Conservation (phyloP, 140 eudicot genomes). For the Artemisia princeps region DNA sequence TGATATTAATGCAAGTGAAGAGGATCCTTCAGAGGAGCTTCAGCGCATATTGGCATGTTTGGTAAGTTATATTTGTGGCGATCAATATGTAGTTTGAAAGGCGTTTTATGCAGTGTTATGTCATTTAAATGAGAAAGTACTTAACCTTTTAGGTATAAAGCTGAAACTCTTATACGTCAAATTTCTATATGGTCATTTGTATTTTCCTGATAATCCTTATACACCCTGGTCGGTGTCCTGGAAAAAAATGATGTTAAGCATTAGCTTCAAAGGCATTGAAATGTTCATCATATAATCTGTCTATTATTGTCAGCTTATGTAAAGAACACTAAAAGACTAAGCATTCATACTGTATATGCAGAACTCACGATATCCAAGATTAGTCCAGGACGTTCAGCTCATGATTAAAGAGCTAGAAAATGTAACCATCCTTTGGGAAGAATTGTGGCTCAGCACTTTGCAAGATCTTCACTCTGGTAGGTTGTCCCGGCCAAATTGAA, state of each 20-base stretch:
- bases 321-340: slow-evolving; percentile 16
- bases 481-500: slow-evolving; percentile 11
- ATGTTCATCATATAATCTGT: background rate
- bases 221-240: background rate
- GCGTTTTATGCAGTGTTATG: slow-evolving; percentile 2
- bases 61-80: slow-evolving; percentile 42
- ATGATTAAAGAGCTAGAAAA: slow-evolving; percentile 91
- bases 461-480: slow-evolving; percentile 99
- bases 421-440: slow-evolving; percentile 98
- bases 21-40: slow-evolving; percentile 79
- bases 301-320: slow-evolving; percentile 13
- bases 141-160: slow-evolving; percentile 15
- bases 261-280: slow-evolving; percentile 9
- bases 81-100: slow-evolving; percentile 11
- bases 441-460: slow-evolving; percentile 95
- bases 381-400: slow-evolving; percentile 84
- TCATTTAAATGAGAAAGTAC: slow-evolving; percentile 15
- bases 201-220: background rate
- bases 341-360: slow-evolving; percentile 38
- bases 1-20: slow-evolving; percentile 67
- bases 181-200: background rate
- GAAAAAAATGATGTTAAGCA: background rate
- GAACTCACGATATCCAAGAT: slow-evolving; percentile 80
- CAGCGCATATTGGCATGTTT: slow-evolving; percentile 69
- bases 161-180: slow-evolving; percentile 5